phyloP scores from a whole-genome alignment of 2,329 filamentous ascomycete species.

The Grosmannia huntii region DNA sequence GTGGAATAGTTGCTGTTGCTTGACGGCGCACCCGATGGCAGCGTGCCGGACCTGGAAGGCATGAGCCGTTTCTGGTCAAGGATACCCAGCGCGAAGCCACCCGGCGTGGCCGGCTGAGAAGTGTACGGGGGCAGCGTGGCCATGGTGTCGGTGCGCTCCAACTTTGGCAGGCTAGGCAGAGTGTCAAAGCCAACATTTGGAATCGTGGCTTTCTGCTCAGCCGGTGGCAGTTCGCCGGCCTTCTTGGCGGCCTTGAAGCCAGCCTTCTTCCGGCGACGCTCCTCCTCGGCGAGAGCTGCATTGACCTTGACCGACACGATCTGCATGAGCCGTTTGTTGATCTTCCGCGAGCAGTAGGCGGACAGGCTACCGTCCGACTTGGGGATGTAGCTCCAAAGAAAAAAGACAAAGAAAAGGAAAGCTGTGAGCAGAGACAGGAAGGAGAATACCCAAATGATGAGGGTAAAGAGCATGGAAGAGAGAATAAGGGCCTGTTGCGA shows the following conservation, averaged over 20 bases:
- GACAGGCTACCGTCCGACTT: constrained; percentile 65
- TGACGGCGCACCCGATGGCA: constrained; percentile 13
- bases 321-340: constrained; percentile 70
- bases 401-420: constrained; percentile 68
- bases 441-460: constrained; percentile 79
- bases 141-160: constrained; percentile 47
- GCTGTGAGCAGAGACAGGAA: constrained; percentile 64
- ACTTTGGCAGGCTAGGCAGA: constrained; percentile 43
- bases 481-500: constrained; percentile 71
- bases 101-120: constrained; percentile 44
- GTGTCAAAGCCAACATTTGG: constrained; percentile 38
- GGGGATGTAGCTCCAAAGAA: constrained; percentile 87
- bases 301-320: constrained; percentile 83
- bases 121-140: constrained; percentile 49
- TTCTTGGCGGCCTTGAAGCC: constrained; percentile 38
- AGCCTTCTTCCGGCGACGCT: constrained; percentile 42
- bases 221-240: constrained; percentile 36
- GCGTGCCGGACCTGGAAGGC: constrained; percentile 21
- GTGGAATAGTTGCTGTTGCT: constrained; percentile 14
- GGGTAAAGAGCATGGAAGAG: constrained; percentile 82
- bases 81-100: constrained; percentile 36
- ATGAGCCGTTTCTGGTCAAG: constrained; percentile 37
- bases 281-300: constrained; percentile 72
- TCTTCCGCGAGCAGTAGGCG: constrained; percentile 82
- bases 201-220: constrained; percentile 52